Conservation (phyloP, 345 rosid genomes). For the Salix udensis region DNA sequence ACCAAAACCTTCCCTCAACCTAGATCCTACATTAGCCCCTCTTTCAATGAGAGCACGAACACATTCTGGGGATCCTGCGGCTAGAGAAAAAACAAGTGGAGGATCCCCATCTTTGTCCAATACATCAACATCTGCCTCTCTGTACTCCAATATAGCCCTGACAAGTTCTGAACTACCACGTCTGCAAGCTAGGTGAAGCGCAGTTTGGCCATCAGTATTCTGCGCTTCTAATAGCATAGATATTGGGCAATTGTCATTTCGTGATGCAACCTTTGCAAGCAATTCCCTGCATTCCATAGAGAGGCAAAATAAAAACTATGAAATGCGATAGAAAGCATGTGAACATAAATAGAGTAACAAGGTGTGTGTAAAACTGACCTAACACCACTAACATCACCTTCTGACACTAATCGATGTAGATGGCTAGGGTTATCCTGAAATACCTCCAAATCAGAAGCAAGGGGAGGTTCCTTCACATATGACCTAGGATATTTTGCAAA, state of each 20-base stretch:
- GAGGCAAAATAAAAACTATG: background rate
- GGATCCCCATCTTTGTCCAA: conserved; percentile 96
- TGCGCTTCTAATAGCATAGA: conserved; percentile 64
- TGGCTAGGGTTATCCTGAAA: conserved; percentile 51
- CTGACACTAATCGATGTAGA: conserved; percentile 70
- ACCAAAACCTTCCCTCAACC: conserved; percentile 86
- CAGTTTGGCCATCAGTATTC: conserved; percentile 87
- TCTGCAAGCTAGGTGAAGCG: conserved; percentile 95
- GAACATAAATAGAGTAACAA: too few species aligned
- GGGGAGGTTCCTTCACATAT: conserved; percentile 48
- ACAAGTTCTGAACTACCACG: conserved; percentile 91
- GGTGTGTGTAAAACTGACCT: conserved; percentile 47
- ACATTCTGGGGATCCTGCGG: conserved; percentile 96
- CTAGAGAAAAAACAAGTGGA: conserved; percentile 95
- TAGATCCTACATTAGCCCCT: conserved; percentile 77
- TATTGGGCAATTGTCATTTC: conserved; percentile 41
- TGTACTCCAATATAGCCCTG: conserved; percentile 62
- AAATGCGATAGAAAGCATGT: too few species aligned
- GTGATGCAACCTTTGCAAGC: conserved; percentile 67
- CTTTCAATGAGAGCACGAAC: conserved; percentile 76
- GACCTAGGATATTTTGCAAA: conserved; percentile 42
- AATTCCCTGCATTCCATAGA: conserved; percentile 44
- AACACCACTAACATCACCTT: conserved; percentile 73
- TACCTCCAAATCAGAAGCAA: conserved; percentile 43
- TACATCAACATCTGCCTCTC: conserved; percentile 72